Evolutionary conservation across 257 asterid genomes (phyloP).

Genomic region (Ophiorrhiza pumila): DNA sequence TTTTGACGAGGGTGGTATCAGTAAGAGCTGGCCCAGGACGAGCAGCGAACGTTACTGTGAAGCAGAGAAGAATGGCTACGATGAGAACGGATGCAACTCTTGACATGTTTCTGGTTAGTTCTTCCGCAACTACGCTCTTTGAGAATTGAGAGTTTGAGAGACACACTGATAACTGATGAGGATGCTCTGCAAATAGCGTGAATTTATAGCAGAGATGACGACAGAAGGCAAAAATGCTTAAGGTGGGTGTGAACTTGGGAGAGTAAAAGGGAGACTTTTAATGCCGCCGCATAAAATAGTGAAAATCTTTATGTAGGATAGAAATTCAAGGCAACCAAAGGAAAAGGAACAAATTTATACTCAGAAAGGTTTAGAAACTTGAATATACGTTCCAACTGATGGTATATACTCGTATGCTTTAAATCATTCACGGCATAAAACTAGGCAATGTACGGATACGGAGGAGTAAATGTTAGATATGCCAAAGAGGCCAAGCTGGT

Average conservation of each 20-base stretch:
- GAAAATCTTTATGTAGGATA: not conserved
- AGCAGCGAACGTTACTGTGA: conserved; percentile 39
- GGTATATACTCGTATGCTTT: too few species aligned
- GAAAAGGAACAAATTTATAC: not conserved
- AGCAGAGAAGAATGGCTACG: conserved; percentile 38
- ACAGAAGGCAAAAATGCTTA: not conserved
- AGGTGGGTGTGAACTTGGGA: conserved; percentile 18
- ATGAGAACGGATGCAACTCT: conserved; percentile 36
- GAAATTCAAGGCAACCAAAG: not conserved
- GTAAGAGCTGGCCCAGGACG: conserved; percentile 34
- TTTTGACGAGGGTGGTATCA: conserved; percentile 5
- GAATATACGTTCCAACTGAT: not conserved
- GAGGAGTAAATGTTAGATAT: too few species aligned
- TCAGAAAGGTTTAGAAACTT: not conserved
- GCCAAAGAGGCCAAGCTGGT: too few species aligned
- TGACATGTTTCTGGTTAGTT: conserved; percentile 33
- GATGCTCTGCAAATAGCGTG: not conserved
- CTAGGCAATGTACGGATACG: too few species aligned
- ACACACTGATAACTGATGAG: not conserved
- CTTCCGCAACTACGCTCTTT: not conserved
- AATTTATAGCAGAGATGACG: conserved; percentile 14
- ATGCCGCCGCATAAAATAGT: conserved; percentile 4
- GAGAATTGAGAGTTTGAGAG: not conserved
- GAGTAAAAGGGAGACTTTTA: conserved; percentile 21
- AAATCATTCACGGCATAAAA: too few species aligned